Evolutionary conservation across 306 rosid species (phyloP), one percentile per base, ranked within the genome.

Genomic region (Glycine tomentella): DNA sequence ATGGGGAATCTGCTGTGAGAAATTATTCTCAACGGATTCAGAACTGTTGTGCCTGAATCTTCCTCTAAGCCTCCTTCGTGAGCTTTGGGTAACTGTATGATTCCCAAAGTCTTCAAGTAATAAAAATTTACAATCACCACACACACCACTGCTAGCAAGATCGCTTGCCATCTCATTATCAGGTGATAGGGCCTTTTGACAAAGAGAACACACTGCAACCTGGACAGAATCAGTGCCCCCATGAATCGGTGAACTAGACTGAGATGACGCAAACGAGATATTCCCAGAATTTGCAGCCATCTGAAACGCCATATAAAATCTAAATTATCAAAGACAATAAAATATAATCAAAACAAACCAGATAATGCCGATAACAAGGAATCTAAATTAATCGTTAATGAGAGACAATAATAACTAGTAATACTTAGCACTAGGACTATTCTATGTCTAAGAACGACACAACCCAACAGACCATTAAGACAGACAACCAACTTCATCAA

Each of bases 91-190:
- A 72, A 33, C 55, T 7, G 61, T 11, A 34, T 88, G 93, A 53
- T 63, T 85, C 72, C 87, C 90, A 77, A 77, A 73, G 83, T 91
- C 97, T 85, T 96, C 99, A 17, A 89, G 90, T 68, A 90, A 80
- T 76, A 96, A 86, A 89, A 93, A 93, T 75, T 93, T 92, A 88
- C 98, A 96, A 77, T 96, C 98, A 51, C 93, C 97, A 50, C 99
- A 96, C 45, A 93, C 79, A 73, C 83, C 70, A 51, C 71, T 49
- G 3, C 75, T 72, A 72, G 82, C 79, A 74, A 80, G 85, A 81
- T 91, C 94, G 33, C 68, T 69, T 38, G 77, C 66, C 55, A 77
- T 80, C 86, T 86, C 93, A 69, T 79, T 80, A 63, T 90, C 94
- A 46, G 85, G 87, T 12, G 82, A 80, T 70, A 92, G 61, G 73